Base-by-base conservation (phyloP, 495 filamentous ascomycete genomes). In the Thermothielavioides terrestris region DNA sequence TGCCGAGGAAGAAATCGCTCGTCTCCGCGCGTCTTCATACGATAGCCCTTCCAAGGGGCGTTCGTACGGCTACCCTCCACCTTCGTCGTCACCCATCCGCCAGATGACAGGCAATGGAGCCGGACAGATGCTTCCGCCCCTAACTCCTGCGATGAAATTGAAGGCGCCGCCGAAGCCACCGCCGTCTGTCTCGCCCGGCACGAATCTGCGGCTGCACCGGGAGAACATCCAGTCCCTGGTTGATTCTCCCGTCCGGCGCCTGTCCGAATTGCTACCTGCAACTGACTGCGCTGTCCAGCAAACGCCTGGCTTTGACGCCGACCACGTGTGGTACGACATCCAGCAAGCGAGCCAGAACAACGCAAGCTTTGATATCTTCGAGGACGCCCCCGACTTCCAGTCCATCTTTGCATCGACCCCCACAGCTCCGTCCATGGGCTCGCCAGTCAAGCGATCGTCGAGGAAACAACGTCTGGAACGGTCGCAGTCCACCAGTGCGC, bases 1-100 rank as follows among this genome's bases (percentile, higher is more conserved):
- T 37, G 72, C 92, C 10, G 92, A 97, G 61, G 92, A 91, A 56
- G 92, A 95, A 68, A 96, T 98, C 70, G 87, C 86, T 38, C 86
- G 92, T 27, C 88, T 96, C 23, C 85, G 92, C 51, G 86, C 83
- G 46, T 95, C 89, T 4, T 95, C 88, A 4, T 88, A 91, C 60
- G 92, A 96, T 55, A 96, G 90, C 57, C 92, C 92, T 21, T 85
- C 68, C 71, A 89, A 74, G 71, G 77, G 69, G 59, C 61, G 72
- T 67, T 65, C 72, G 62, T 66, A 75, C 70, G 58, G 69, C 61
- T 66, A 68, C 49, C 51, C 52, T 37, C 72, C 67, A 17, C 65
- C 68, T 37, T 78, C 72, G 28, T 82, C 75, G 17, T 84, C 64
- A 60, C 84, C 53, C 73, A 80, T 60, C 78, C 88, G 57, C 73